Conservation (phyloP, 805 yeast genomes). For the Ogataea ramenticola region DNA sequence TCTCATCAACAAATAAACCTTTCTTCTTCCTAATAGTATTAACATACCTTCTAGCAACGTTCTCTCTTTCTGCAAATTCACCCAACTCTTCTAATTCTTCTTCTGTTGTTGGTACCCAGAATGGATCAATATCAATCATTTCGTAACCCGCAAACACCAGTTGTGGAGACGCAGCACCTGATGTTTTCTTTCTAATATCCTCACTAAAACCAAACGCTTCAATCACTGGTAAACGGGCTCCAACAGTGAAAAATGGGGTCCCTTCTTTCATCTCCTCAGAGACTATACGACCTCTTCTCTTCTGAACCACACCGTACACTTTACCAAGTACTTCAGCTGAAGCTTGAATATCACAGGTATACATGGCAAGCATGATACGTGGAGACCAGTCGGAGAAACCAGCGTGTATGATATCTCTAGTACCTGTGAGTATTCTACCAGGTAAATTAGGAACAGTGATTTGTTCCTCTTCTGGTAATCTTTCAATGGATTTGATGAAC, state of each 20-base stretch:
- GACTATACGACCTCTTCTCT: slow-evolving; percentile 74
- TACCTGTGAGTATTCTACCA: slow-evolving; percentile 68
- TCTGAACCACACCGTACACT: slow-evolving; percentile 90
- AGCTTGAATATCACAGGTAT: slow-evolving; percentile 91
- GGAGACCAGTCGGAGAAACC: slow-evolving; percentile 80
- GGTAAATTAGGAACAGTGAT: slow-evolving; percentile 39
- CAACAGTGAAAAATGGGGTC: slow-evolving; percentile 87
- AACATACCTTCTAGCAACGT: slow-evolving; percentile 83
- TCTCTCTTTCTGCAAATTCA: slow-evolving; percentile 86
- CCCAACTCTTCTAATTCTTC: slow-evolving; percentile 94
- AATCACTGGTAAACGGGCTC: slow-evolving; percentile 82
- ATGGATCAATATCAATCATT: slow-evolving; percentile 85
- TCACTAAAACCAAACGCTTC: slow-evolving; percentile 97
- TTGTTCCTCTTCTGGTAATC: slow-evolving; percentile 20
- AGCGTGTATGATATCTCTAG: slow-evolving; percentile 66
- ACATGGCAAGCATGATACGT: slow-evolving; percentile 85
- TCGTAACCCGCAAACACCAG: slow-evolving; percentile 86
- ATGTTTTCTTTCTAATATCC: slow-evolving; percentile 84
- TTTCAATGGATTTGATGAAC: slow-evolving; percentile 33
- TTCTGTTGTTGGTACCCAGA: slow-evolving; percentile 98
- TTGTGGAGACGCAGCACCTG: slow-evolving; percentile 98
- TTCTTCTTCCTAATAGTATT: slow-evolving; percentile 75
- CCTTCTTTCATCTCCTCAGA: slow-evolving; percentile 98
- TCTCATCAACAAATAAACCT: slow-evolving; percentile 85
- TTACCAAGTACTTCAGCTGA: slow-evolving; percentile 91